Evolutionary conservation across 805 yeast genomes (phyloP).

Genomic region (Candida chauliodis): DNA sequence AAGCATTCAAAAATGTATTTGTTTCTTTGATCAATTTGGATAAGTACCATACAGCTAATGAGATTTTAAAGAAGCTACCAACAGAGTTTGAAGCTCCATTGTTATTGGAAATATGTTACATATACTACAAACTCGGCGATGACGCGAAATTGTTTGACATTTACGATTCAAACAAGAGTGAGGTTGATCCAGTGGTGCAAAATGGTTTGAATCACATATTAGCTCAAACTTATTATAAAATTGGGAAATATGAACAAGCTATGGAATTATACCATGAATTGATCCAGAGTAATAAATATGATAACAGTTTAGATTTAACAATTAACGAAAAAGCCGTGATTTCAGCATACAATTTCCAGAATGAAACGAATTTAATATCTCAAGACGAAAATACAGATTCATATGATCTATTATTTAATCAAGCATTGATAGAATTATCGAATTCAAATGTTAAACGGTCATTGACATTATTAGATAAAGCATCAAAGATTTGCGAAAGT

Average conservation of each 20-base stretch:
- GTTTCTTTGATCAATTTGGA: constrained; percentile 61
- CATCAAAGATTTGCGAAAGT: constrained; percentile 42
- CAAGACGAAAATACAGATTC: constrained; percentile 6
- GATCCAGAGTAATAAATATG: constrained; percentile 29
- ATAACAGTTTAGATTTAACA: constrained; percentile 48
- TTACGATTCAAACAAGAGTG: constrained; percentile 11
- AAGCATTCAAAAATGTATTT: constrained; percentile 42
- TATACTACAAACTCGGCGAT: constrained; percentile 55
- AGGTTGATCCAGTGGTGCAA: constrained; percentile 11
- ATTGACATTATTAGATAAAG: constrained; percentile 41
- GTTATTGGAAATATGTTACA: constrained; percentile 53
- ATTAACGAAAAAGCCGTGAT: constrained; percentile 70
- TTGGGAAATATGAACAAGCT: constrained; percentile 43
- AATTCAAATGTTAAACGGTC: constrained; percentile 39
- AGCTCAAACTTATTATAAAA: constrained; percentile 53
- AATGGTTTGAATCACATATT: constrained; percentile 44
- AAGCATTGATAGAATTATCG: constrained; percentile 48
- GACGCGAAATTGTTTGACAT: constrained; percentile 24
- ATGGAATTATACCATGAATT: constrained; percentile 44
- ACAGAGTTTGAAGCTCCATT: constrained; percentile 33
- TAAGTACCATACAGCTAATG: constrained; percentile 46
- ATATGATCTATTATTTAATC: constrained; percentile 61
- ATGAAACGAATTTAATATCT: constrained; percentile 10
- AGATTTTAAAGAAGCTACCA: constrained; percentile 38
- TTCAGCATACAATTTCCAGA: constrained; percentile 40